Evolutionary conservation across 192 early-diverging fungal species (phyloP), one percentile per base, ranked within the genome.

Genomic region (Coemansia reversa): DNA sequence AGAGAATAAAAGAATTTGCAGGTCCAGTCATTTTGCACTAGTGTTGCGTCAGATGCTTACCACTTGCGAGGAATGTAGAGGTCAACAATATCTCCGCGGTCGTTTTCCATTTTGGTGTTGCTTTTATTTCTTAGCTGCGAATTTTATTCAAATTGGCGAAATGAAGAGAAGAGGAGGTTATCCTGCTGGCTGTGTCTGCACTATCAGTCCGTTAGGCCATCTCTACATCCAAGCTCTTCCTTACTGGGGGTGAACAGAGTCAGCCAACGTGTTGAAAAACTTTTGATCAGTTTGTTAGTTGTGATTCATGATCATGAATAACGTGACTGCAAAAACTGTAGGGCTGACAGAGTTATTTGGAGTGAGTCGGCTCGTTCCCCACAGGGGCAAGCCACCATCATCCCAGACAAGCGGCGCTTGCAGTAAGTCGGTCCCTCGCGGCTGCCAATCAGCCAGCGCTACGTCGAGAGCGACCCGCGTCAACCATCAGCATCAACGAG

Each of bases 61-160:
- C 94, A 96, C 89, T 96, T 96, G 81, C 94, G 84, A 62, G 94
- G 94, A 65, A 94, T 88, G 90, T 95, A 96, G 69, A 94, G 88
- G 83, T 96, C 94, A 76, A 96, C 76, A 48, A 74, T 53, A 54
- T 63, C 63, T 62, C 67, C 67, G 66, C 72, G 66, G 53, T 79
- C 72, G 76, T 70, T 74, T 54, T 79, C 72, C 76, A 79, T 79
- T 71, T 39, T 11, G 35, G 35, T 7, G 9, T 39, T 74, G 39
- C 54, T 62, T 39, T 33, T 56, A 39, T 39, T 39, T 39, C 35
- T 39, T 11, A 39, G 35, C 9, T 39, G 42, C 60, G 48, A 65
- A 27, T 63, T 65, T 56, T 50, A 51, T n/a, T 50, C 32, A 51
- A 60, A 56, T 35, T 39, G 35, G 35, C 35, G 35, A 39, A 39